These are phyloP conservation scores for Heterobasidion irregulare DNA, from an alignment of 1,284 basidiomycete genomes.

Conservation along the genomic window DNA sequence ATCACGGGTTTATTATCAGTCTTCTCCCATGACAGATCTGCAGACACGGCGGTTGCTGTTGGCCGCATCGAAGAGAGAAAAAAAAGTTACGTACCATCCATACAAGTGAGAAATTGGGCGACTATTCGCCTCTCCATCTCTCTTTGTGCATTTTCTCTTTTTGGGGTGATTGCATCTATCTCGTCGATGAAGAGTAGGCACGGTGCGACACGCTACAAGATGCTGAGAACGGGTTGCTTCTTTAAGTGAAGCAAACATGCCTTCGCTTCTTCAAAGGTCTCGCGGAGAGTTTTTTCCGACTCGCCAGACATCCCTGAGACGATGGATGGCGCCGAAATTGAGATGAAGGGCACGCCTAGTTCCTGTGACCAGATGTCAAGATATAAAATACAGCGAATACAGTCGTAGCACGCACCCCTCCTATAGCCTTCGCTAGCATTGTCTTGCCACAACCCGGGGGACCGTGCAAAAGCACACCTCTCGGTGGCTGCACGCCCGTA, in stretches of 20 bases:
- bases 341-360: conserved; percentile 88
- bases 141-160: conserved; percentile 92
- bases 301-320: conserved; percentile 98
- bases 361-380: conserved; percentile 44
- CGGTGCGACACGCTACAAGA: conserved; percentile 69
- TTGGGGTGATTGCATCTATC: conserved; percentile 97
- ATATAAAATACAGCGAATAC: neutral
- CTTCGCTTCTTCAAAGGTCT: conserved; percentile 95
- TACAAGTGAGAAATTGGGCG: conserved; percentile 94
- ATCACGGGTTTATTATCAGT: conserved; percentile 86
- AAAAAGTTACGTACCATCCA: conserved; percentile 67
- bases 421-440: conserved; percentile 84
- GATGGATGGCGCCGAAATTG: conserved; percentile 88
- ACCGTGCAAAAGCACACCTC: conserved; percentile 92
- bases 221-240: neutral
- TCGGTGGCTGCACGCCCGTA: conserved; percentile 87
- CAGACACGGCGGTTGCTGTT: neutral
- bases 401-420: conserved; percentile 55
- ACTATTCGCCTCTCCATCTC: conserved; percentile 99
- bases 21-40: conserved; percentile 89
- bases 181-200: conserved; percentile 94
- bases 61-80: neutral
- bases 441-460: conserved; percentile 98
- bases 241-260: conserved; percentile 28
- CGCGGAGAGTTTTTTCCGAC: conserved; percentile 90